Evolutionary conservation across 2,329 filamentous ascomycete species (phyloP).

Genomic region (Ceratocystis diversiconidia): DNA sequence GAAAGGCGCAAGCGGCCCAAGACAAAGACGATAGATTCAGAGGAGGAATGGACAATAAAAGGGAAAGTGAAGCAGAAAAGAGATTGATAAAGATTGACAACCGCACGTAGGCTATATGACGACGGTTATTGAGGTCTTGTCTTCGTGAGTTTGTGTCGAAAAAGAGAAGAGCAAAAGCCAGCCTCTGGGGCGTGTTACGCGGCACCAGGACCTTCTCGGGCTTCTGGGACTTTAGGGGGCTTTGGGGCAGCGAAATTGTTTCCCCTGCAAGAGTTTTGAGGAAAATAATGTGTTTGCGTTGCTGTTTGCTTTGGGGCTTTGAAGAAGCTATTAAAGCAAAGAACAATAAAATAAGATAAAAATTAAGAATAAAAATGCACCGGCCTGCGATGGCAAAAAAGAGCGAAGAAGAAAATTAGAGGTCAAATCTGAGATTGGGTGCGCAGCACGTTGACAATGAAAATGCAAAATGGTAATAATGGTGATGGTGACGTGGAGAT

Average conservation of each 20-base stretch:
- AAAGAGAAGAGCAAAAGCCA: background rate
- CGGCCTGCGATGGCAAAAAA: slow-evolving; percentile 12
- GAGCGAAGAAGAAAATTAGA: background rate
- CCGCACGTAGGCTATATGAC: background rate
- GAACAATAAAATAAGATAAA: background rate
- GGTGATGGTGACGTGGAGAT: background rate
- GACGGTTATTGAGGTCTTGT: background rate
- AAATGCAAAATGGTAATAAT: background rate
- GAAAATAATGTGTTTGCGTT: background rate
- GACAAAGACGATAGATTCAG: background rate
- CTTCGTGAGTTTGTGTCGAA: background rate
- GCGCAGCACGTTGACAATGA: background rate
- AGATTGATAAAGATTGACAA: slow-evolving; percentile 1
- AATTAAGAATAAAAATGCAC: background rate
- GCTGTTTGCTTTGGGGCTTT: background rate
- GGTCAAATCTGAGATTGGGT: background rate
- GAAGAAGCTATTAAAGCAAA: background rate
- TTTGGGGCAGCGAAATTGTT: background rate
- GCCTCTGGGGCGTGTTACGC: background rate
- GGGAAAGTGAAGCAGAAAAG: background rate
- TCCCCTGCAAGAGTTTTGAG: background rate
- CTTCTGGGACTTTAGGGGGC: background rate
- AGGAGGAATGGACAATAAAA: background rate
- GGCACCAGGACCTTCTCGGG: background rate
- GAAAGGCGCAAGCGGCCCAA: background rate